Evolutionary conservation across 1,284 basidiomycete species (phyloP).

Genomic region (Trichosporon inkin): DNA sequence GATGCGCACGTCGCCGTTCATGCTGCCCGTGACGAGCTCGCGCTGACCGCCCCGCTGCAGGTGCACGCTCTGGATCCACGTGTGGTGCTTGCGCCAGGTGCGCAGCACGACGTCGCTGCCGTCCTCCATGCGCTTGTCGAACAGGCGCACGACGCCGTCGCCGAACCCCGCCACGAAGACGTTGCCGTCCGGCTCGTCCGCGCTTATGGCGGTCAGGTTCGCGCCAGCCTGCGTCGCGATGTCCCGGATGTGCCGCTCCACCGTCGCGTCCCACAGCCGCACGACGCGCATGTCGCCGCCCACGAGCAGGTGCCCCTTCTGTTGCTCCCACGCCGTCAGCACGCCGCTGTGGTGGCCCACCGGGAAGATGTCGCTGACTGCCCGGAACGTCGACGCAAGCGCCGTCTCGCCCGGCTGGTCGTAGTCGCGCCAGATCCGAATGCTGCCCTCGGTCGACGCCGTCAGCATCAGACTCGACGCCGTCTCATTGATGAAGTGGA

Average conservation of each 20-base stretch:
- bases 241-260: slow-evolving; percentile 69
- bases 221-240: slow-evolving; percentile 84
- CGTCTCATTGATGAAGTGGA: slow-evolving; percentile 95
- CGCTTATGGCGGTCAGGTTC: slow-evolving; percentile 78
- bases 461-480: slow-evolving; percentile 85
- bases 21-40: slow-evolving; percentile 85
- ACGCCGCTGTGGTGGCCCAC: slow-evolving; percentile 66
- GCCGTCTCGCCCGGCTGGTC: slow-evolving; percentile 56
- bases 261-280: slow-evolving; percentile 91
- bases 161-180: slow-evolving; percentile 89
- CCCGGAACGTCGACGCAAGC: slow-evolving; percentile 91
- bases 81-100: slow-evolving; percentile 74
- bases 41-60: slow-evolving; percentile 70
- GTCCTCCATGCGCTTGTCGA: slow-evolving; percentile 82
- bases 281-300: slow-evolving; percentile 88
- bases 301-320: slow-evolving; percentile 74
- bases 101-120: slow-evolving; percentile 74
- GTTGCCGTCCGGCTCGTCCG: slow-evolving; percentile 68
- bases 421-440: slow-evolving; percentile 89
- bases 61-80: slow-evolving; percentile 88
- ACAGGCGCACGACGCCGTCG: slow-evolving; percentile 84
- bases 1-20: slow-evolving; percentile 84
- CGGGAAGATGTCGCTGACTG: slow-evolving; percentile 70
- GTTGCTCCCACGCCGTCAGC: slow-evolving; percentile 91
- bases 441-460: slow-evolving; percentile 83